Percentiles rank a stretch among this genome's conserved stretches.
Evolutionary conservation across 2,329 filamentous ascomycete genomes (phyloP).

Genomic region (Diplodia seriata): DNA sequence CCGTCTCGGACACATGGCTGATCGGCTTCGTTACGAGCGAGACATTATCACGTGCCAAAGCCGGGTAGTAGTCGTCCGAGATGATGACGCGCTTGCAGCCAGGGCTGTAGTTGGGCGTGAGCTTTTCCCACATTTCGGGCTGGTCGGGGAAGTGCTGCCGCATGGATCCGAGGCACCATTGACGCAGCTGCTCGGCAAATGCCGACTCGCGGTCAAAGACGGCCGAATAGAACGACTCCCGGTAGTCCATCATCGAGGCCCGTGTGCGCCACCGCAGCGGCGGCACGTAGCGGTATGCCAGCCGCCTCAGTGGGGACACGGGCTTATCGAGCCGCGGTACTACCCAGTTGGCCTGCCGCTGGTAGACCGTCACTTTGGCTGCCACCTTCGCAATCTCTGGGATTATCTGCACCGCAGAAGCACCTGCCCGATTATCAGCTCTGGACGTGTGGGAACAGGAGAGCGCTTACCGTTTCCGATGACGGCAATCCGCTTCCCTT

Average conservation of each 20-base stretch:
- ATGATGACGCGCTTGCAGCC: slow-evolving; percentile 65
- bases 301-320: slow-evolving; percentile 52
- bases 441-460: slow-evolving; percentile 33
- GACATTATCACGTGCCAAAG: slow-evolving; percentile 57
- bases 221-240: slow-evolving; percentile 57
- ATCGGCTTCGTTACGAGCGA: slow-evolving; percentile 60
- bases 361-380: slow-evolving; percentile 60
- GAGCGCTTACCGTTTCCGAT: slow-evolving; percentile 58
- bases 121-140: slow-evolving; percentile 59
- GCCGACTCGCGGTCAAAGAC: slow-evolving; percentile 52
- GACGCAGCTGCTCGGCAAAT: slow-evolving; percentile 52
- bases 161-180: slow-evolving; percentile 50
- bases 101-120: slow-evolving; percentile 61
- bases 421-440: slow-evolving; percentile 44
- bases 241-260: slow-evolving; percentile 61
- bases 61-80: slow-evolving; percentile 63
- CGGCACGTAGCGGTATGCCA: slow-evolving; percentile 59
- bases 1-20: slow-evolving; percentile 53
- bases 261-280: slow-evolving; percentile 59
- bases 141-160: slow-evolving; percentile 56
- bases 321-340: slow-evolving; percentile 60
- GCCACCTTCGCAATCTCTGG: slow-evolving; percentile 62
- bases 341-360: slow-evolving; percentile 66
- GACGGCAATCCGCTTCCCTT: slow-evolving; percentile 63
- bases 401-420: slow-evolving; percentile 65